These are phyloP conservation scores for Colletotrichum somersetense DNA, from an alignment of 2,329 filamentous ascomycete genomes.

Conservation along the genomic window DNA sequence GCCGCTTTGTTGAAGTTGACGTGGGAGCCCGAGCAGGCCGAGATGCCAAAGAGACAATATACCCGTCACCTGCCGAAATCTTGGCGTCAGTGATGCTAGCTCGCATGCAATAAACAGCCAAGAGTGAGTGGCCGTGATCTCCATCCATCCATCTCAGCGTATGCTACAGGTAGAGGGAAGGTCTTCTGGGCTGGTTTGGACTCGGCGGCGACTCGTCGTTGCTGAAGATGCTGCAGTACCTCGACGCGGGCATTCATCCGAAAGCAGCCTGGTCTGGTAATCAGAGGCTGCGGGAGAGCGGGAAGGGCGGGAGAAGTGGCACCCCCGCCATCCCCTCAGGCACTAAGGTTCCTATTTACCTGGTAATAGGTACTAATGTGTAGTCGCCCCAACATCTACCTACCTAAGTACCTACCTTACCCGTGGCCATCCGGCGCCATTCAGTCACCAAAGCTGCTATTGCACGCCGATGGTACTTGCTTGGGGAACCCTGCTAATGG, in stretches of 20 bases:
- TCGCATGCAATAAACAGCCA: conserved; percentile 1
- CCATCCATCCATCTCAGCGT: conserved; percentile 8
- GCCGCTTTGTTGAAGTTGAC: neutral
- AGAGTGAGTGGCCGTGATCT: neutral
- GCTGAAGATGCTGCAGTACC: neutral
- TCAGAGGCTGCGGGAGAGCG: too few species aligned
- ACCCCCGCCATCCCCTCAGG: neutral
- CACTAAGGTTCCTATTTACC: too few species aligned
- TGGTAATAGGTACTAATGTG: too few species aligned
- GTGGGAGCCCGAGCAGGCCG: neutral
- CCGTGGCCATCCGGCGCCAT: too few species aligned
- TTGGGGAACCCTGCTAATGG: neutral
- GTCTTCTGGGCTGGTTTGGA: neutral
- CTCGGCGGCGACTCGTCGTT: neutral
- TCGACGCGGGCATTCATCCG: too few species aligned
- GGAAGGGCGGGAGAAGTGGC: neutral
- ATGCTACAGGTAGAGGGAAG: neutral
- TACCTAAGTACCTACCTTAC: too few species aligned
- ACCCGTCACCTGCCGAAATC: neutral
- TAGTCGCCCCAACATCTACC: too few species aligned
- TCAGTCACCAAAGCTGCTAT: too few species aligned
- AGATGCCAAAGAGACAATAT: neutral
- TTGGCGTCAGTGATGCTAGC: neutral
- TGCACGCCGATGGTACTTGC: too few species aligned
- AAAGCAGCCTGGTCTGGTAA: neutral